Evolutionary conservation across 1,284 basidiomycete genomes (phyloP).

Genomic region (Tilletia horrida): DNA sequence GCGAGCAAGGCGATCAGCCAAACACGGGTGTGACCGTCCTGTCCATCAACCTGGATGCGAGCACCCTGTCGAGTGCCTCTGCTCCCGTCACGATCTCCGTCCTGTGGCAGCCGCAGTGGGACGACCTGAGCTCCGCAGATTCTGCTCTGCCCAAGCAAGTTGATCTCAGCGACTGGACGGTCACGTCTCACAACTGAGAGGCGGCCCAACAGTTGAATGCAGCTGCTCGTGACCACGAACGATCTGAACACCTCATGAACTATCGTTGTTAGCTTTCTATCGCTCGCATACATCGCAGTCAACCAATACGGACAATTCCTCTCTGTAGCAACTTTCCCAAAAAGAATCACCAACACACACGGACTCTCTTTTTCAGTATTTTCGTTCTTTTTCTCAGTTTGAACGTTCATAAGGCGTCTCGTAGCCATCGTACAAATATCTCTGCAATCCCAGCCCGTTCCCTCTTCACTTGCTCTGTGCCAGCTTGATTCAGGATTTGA

Average conservation of each 20-base stretch:
- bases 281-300: not conserved
- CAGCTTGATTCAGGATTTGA: not conserved
- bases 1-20: constrained; percentile 63
- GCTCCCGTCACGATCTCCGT: constrained; percentile 62
- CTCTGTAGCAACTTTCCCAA: too few relatives aligned
- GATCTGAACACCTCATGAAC: not conserved
- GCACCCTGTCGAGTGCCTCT: constrained; percentile 22
- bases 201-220: not conserved
- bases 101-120: constrained; percentile 54
- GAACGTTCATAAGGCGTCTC: not conserved
- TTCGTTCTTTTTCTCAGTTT: not conserved
- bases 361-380: too few relatives aligned
- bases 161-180: constrained; percentile 43
- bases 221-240: too few relatives aligned
- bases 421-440: not conserved
- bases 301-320: too few relatives aligned
- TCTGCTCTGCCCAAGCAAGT: constrained; percentile 42
- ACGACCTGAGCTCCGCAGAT: constrained; percentile 36
- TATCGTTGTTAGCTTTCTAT: not conserved
- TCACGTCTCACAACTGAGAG: constrained; percentile 43
- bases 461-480: not conserved
- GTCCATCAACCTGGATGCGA: constrained; percentile 63
- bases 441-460: not conserved
- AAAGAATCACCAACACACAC: too few relatives aligned
- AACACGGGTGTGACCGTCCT: constrained; percentile 79